A percentile compares a stretch with the other conserved stretches of the same genome.
Evolutionary conservation across 257 asterid species (phyloP).

Genomic region (Solanum verrucosum): DNA sequence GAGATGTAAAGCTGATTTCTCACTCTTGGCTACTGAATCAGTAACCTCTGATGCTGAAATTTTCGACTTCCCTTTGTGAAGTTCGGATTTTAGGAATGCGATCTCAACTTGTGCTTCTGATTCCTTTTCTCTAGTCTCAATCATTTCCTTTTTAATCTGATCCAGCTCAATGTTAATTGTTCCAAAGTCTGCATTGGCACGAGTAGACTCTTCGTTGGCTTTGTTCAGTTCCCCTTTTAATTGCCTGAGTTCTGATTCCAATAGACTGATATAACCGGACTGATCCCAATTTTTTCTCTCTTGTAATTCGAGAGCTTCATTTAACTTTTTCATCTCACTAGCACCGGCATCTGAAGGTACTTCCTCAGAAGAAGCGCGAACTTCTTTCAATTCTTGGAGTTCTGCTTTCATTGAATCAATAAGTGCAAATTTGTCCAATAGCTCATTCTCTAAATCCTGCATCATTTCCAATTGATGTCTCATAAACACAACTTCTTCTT

Average conservation of each 20-base stretch:
- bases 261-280: conserved; percentile 10
- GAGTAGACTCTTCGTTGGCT: conserved; percentile 8
- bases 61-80: conserved; percentile 38
- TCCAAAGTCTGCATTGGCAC: not conserved
- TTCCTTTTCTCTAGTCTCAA: conserved; percentile 22
- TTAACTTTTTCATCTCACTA: conserved; percentile 14
- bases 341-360: conserved; percentile 14
- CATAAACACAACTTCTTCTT: not conserved
- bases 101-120: conserved; percentile 35
- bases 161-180: conserved; percentile 21
- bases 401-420: conserved; percentile 22
- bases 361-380: conserved; percentile 8
- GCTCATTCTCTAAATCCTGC: conserved; percentile 26
- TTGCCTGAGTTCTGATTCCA: conserved; percentile 30
- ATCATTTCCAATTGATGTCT: conserved; percentile 7
- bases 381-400: conserved; percentile 23
- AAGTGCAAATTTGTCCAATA: conserved; percentile 19
- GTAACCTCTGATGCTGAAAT: conserved; percentile 40
- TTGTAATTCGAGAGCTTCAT: conserved; percentile 19
- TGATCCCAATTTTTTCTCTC: conserved; percentile 29
- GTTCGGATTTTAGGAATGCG: conserved; percentile 37
- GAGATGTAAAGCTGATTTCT: conserved; percentile 26
- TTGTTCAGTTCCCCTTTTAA: conserved; percentile 10
- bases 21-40: conserved; percentile 33
- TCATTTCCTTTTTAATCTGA: conserved; percentile 1